A percentile compares a stretch with the other conserved stretches of the same genome.
Conservation (phyloP, 176 grass and related monocot genomes). For the Cenchrus fungigraminus region DNA sequence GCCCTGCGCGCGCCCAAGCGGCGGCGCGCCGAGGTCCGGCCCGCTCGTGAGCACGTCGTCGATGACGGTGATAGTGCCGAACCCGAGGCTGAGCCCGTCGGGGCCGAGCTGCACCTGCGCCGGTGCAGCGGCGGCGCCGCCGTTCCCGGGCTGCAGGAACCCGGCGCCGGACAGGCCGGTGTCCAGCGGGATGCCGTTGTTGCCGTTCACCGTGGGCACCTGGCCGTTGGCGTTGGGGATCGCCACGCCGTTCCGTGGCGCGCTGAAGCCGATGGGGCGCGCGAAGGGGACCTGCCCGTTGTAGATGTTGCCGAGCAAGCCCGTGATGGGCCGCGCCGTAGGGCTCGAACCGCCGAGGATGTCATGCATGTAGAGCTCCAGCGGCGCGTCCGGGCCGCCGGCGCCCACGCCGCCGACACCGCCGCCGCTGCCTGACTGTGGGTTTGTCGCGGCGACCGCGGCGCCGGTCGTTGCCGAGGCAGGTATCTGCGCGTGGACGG, state of each 20-base stretch:
- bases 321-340: constrained; percentile 71
- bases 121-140: constrained; percentile 21
- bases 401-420: background rate
- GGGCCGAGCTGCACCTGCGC: constrained; percentile 63
- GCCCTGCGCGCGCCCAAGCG: constrained; percentile 57
- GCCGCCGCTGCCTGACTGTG: constrained; percentile 26
- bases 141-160: constrained; percentile 40
- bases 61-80: constrained; percentile 73
- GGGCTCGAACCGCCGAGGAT: constrained; percentile 71
- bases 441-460: constrained; percentile 43
- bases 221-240: constrained; percentile 70
- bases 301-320: constrained; percentile 72
- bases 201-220: constrained; percentile 60
- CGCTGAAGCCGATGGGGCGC: constrained; percentile 61
- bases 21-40: constrained; percentile 54
- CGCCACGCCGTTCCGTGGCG: constrained; percentile 58
- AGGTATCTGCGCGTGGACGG: constrained; percentile 59
- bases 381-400: constrained; percentile 37
- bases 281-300: constrained; percentile 77
- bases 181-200: constrained; percentile 68
- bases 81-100: constrained; percentile 71
- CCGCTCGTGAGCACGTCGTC: constrained; percentile 64
- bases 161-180: constrained; percentile 59
- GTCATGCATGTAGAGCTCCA: constrained; percentile 79
- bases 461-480: constrained; percentile 34